Evolutionary conservation across 2,329 filamentous ascomycete genomes (phyloP).

Genomic region (Diaporthe sp.): DNA sequence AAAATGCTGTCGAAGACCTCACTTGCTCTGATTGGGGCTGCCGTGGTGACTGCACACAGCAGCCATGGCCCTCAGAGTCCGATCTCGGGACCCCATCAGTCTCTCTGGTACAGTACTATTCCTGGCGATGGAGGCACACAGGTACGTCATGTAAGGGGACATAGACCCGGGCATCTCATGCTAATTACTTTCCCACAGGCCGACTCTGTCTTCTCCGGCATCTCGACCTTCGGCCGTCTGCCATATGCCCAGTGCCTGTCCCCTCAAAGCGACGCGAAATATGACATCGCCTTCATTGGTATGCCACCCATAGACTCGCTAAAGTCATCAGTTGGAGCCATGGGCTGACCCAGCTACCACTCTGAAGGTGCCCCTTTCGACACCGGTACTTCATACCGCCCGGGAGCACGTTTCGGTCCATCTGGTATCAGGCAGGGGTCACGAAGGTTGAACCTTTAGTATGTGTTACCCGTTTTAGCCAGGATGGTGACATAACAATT

Average conservation of each 20-base stretch:
- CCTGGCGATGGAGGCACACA: conserved; percentile 89
- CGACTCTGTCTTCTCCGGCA: conserved; percentile 90
- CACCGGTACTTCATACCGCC: conserved; percentile 87
- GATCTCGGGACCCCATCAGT: conserved; percentile 77
- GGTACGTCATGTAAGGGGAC: conserved; percentile 57
- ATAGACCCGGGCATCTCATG: not conserved
- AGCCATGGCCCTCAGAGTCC: conserved; percentile 70
- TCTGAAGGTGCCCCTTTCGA: conserved; percentile 81
- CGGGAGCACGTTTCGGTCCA: conserved; percentile 86
- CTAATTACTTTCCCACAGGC: conserved; percentile 63
- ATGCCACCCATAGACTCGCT: conserved; percentile 42
- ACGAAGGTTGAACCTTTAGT: conserved; percentile 89
- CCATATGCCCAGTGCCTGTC: conserved; percentile 83
- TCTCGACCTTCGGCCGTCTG: conserved; percentile 86
- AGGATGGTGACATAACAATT: conserved; percentile 14
- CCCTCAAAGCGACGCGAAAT: conserved; percentile 74
- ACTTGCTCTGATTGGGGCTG: conserved; percentile 58
- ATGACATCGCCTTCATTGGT: conserved; percentile 90
- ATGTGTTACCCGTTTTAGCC: conserved; percentile 54
- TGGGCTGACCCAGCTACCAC: not conserved
- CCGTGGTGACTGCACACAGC: conserved; percentile 70
- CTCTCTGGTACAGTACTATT: conserved; percentile 85
- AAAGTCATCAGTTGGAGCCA: not conserved
- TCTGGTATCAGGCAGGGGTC: conserved; percentile 90
- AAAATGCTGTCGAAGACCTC: conserved; percentile 50